These are phyloP conservation scores for Suillus subaureus DNA, from an alignment of 768 basidiomycete species.

Conservation along the genomic window DNA sequence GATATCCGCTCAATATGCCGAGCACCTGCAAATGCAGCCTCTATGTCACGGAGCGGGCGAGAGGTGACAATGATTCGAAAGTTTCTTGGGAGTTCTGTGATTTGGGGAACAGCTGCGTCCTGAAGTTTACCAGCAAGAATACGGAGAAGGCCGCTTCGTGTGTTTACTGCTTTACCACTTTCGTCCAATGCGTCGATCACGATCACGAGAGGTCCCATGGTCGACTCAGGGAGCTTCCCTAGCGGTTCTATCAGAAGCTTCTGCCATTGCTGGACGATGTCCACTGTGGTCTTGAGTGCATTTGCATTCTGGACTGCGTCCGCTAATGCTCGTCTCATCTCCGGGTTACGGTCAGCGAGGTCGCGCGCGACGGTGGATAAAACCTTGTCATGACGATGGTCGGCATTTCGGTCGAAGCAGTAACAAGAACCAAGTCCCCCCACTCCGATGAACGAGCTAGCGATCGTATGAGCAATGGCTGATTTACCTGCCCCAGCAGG, in stretches of 20 bases:
- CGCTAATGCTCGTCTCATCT: constrained; percentile 1
- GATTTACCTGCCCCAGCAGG: constrained; percentile 30
- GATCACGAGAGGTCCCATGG: constrained; percentile 22
- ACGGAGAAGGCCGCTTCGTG: constrained; percentile 17
- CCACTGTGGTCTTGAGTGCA: constrained; percentile 7
- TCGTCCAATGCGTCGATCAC: constrained; percentile 30
- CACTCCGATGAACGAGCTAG: constrained; percentile 13
- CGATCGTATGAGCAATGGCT: constrained; percentile 18
- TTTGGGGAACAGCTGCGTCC: neutral
- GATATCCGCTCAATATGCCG: constrained; percentile 2
- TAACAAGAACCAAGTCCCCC: constrained; percentile 23
- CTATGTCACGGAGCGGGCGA: constrained; percentile 3
- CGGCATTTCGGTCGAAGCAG: constrained; percentile 22
- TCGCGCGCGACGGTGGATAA: constrained; percentile 19
- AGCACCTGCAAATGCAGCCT: neutral
- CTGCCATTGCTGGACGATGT: constrained; percentile 17
- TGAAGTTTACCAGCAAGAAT: constrained; percentile 7
- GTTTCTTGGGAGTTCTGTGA: constrained; percentile 4
- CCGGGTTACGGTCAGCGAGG: constrained; percentile 5
- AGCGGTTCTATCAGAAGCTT: constrained; percentile 22
- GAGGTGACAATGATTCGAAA: constrained; percentile 16
- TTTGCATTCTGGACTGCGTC: neutral
- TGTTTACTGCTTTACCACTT: constrained; percentile 9
- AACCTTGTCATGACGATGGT: constrained; percentile 13
- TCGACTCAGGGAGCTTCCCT: constrained; percentile 9